Conservation (phyloP, 129 eudicot species). For the Kitagawia praeruptora region DNA sequence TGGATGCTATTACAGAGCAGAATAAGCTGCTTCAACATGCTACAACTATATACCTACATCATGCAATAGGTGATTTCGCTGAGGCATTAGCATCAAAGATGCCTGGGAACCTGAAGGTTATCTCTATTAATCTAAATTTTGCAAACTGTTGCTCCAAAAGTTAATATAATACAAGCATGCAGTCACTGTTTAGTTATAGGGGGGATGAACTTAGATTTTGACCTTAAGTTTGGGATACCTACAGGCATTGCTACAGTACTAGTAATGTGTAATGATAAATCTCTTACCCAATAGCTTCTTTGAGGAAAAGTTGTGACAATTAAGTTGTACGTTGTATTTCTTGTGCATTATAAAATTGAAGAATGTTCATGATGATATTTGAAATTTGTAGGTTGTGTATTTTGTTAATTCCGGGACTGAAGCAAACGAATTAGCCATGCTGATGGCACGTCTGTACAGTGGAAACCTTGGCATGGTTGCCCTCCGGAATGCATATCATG, state of each 20-base stretch:
- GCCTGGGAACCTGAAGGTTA: constrained; percentile 94
- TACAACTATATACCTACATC: constrained; percentile 90
- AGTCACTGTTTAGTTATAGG: not conserved
- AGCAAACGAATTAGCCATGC: constrained; percentile 93
- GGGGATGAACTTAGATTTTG: not conserved
- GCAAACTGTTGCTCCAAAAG: not conserved
- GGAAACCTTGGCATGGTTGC: constrained; percentile 86
- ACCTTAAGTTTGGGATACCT: not conserved
- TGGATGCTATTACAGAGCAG: constrained; percentile 68
- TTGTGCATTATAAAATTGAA: not conserved
- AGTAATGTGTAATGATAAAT: not conserved
- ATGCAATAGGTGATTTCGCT: constrained; percentile 96
- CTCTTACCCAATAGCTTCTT: not conserved
- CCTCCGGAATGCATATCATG: constrained; percentile 89
- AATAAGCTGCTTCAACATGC: constrained; percentile 96
- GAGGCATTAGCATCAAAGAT: constrained; percentile 89
- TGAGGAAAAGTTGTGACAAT: not conserved
- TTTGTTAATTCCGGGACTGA: constrained; percentile 97
- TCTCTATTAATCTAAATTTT: not conserved
- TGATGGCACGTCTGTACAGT: constrained; percentile 86
- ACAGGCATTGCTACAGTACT: not conserved
- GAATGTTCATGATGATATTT: constrained; percentile 14
- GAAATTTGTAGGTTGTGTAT: constrained; percentile 70
- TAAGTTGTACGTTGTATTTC: not conserved
- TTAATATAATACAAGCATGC: not conserved